Conservation (phyloP, 257 asterid species). For the Fraxinus excelsior region DNA sequence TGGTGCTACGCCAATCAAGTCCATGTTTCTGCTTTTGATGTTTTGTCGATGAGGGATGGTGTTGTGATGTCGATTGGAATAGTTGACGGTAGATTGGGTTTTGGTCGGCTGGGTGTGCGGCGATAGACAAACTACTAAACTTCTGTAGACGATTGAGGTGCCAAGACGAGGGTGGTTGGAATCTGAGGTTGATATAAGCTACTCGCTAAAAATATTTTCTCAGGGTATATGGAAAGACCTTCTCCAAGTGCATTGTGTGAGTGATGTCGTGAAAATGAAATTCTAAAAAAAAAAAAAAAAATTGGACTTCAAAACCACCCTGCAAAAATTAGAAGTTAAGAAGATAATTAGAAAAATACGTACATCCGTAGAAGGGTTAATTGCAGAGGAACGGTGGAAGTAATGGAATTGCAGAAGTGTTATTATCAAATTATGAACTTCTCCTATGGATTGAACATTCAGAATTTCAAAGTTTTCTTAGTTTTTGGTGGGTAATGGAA, state of each 20-base stretch:
- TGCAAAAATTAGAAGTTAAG: constrained; percentile 24
- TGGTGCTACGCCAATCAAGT: too few species aligned
- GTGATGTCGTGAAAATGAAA: constrained; percentile 69
- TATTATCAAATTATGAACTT: too few species aligned
- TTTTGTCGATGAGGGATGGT: too few species aligned
- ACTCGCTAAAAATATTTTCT: constrained; percentile 8
- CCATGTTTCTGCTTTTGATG: too few species aligned
- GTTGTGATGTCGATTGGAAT: too few species aligned
- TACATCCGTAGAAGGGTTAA: constrained; percentile 2
- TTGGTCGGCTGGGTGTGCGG: neutral
- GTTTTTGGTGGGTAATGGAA: neutral
- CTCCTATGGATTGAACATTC: too few species aligned
- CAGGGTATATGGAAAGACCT: too few species aligned
- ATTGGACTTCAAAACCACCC: constrained; percentile 52
- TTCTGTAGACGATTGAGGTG: constrained; percentile 39
- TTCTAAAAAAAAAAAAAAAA: too few species aligned
- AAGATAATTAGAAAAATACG: constrained; percentile 4
- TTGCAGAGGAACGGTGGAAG: neutral
- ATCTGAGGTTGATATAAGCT: constrained; percentile 33
- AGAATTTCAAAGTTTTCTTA: neutral
- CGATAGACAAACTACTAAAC: constrained; percentile 37
- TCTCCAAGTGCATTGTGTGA: neutral
- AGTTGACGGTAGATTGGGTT: too few species aligned
- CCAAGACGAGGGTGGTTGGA: constrained; percentile 33
- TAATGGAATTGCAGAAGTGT: neutral